Evolutionary conservation across 2,329 filamentous ascomycete genomes (phyloP).

Genomic region (Botrytis squamosa): DNA sequence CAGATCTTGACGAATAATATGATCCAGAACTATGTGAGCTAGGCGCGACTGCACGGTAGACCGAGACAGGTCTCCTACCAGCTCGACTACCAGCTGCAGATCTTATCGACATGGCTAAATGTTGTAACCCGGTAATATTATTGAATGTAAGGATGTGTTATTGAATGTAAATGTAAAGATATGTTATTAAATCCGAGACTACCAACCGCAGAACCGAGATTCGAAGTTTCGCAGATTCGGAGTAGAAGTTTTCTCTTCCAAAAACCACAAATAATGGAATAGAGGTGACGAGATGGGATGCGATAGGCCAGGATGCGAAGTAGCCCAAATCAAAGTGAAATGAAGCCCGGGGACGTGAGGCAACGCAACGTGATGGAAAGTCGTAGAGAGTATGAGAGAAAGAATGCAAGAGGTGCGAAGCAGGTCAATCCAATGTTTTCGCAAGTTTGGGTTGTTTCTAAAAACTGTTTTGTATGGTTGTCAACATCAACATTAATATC

Average conservation of each 20-base stretch:
- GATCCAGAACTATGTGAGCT: neutral
- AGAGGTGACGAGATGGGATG: neutral
- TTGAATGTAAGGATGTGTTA: neutral
- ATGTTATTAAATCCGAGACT: too few relatives aligned
- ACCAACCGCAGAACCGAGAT: neutral
- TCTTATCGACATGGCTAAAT: neutral
- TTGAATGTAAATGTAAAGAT: too few relatives aligned
- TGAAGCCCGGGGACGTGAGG: neutral
- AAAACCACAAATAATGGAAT: neutral
- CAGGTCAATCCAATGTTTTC: neutral
- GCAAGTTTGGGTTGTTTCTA: neutral
- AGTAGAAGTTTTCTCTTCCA: neutral
- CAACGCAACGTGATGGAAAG: neutral
- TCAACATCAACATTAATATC: neutral
- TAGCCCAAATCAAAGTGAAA: neutral
- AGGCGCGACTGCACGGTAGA: neutral
- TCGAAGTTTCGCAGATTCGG: neutral
- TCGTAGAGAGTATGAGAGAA: neutral
- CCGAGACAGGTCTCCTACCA: neutral
- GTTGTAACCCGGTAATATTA: neutral
- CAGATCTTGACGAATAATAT: neutral
- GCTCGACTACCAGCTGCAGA: neutral
- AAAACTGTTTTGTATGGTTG: neutral
- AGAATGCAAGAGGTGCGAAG: neutral
- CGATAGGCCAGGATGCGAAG: neutral